Conservation (phyloP, 2,329 filamentous ascomycete species). For the Fusarium sp. region DNA sequence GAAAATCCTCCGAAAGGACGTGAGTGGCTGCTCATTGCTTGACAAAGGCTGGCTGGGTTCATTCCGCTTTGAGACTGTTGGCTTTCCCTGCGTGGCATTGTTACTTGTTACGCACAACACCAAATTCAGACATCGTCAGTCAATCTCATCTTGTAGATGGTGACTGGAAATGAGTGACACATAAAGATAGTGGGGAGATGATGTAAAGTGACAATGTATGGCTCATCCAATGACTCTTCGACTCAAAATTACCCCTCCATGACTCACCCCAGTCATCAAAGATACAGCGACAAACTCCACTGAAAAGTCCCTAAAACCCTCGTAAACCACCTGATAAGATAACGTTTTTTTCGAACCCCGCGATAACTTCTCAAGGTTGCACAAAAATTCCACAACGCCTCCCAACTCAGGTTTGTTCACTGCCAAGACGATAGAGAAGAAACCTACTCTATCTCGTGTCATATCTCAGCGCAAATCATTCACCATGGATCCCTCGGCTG, state of each 20-base stretch:
- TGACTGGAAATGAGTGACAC: not conserved
- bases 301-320: constrained; percentile 27
- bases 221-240: constrained; percentile 31
- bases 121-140: not conserved
- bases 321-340: constrained; percentile 41
- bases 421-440: constrained; percentile 10
- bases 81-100: no score
- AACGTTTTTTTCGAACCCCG: constrained; percentile 43
- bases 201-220: constrained; percentile 22
- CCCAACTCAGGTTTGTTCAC: constrained; percentile 10
- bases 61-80: constrained; percentile 26
- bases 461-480: constrained; percentile 9
- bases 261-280: constrained; percentile 42
- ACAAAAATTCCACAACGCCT: constrained; percentile 42
- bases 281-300: constrained; percentile 14
- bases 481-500: constrained; percentile 35
- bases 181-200: not conserved
- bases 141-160: not conserved
- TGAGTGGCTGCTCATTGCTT: constrained; percentile 21
- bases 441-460: constrained; percentile 1
- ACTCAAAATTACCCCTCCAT: constrained; percentile 32
- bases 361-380: constrained; percentile 42
- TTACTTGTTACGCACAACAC: constrained; percentile 5
- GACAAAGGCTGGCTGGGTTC: constrained; percentile 15
- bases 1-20: not conserved